Base-by-base conservation (phyloP, 345 rosid species). In the Arabis hirsuta region DNA sequence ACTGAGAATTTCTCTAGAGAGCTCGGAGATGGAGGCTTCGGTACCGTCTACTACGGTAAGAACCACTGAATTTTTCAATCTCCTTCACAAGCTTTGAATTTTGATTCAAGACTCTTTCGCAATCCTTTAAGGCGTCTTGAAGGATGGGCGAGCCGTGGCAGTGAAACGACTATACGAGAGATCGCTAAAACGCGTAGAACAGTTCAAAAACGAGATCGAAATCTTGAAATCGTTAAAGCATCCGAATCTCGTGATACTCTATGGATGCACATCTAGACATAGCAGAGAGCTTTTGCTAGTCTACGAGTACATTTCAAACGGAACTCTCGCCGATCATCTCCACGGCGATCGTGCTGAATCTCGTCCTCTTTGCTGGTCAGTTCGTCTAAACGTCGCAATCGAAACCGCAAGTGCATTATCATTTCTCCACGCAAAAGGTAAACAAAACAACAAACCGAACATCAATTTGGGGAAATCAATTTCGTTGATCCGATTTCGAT, bases 1-100 rank as follows among this genome's bases (percentile, higher is more conserved):
- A 94, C 98, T 0, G 78, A 80, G 12, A 77, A 82, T 80, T 93
- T 94, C 44, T 85, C 96, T 7, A 88, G 81, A 71, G 86, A 87
- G 61, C 96, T 94, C 5, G 98, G 98, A 6, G 91, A 89, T 32
- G 98, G 98, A 26, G 98, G 98, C 31, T 94, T 86, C 9, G 97
- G 98, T 44, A 79, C 85, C 0, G 98, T 94, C 73, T 94, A 91
- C 56, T 69, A 84, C n/a, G 98, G 98, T 93, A 72, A 71, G 79
- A 46, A 19, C 27, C 46, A 13, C 22, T 51, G 20, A 3, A 26
- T 32, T 14, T 19, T 6, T 34, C 32, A 41, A 2, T 11, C 38
- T 42, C 34, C 41, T 65, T 55, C 2, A 47, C n/a, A 16, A 16
- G 1, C 20, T 6, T 13, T 7, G 32, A n/a, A 5, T 66, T 27